Base-by-base conservation (phyloP, 2,329 filamentous ascomycete genomes). In the Leptodontidium sp. region DNA sequence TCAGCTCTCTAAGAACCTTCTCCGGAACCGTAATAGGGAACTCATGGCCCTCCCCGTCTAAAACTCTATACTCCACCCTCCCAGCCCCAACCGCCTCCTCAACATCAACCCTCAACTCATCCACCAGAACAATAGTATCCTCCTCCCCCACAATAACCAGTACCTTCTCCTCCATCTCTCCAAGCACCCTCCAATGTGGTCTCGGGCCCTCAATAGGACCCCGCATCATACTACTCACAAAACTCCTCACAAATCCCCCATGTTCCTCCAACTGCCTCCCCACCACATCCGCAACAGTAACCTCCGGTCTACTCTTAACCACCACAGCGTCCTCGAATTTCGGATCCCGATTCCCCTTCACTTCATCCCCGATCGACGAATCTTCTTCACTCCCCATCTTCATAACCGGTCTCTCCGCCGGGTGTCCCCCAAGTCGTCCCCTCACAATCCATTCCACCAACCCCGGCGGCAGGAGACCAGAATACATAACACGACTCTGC, bases 221-320 rank as follows among this genome's bases (percentile, higher is more conserved):
- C 71, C 84, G 79, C 55, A 83, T 82, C 66, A 90, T 81, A 58
- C 85, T 86, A 61, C 84, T 86, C 81, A 88, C 86, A 76, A 90
- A 90, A 9, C 87, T 84, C 8, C 83, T 83, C 14, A 90, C 83
- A 76, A 90, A 90, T 12, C 88, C 88, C 8, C 77, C 72, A 77
- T 90, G 87, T 74, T 86, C 72, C 9, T 79, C 75, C 8, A 89
- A 80, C 80, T 88, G 87, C 88, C 88, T 90, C 69, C 84, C 81
- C 52, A 90, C 84, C 6, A 72, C 72, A 21, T 69, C 64, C 9
- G 66, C 72, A 15, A 75, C 71, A 0, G 75, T 76, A 9, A 75
- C 49, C 17, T 67, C 47, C 4, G 74, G 73, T 17, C 70, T 62
- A 5, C 55, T 47, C 26, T 66, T 61, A 4, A 70, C 71, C 38